Evolutionary conservation across 495 filamentous ascomycete species (phyloP).

Genomic region (Tuber borchii): DNA sequence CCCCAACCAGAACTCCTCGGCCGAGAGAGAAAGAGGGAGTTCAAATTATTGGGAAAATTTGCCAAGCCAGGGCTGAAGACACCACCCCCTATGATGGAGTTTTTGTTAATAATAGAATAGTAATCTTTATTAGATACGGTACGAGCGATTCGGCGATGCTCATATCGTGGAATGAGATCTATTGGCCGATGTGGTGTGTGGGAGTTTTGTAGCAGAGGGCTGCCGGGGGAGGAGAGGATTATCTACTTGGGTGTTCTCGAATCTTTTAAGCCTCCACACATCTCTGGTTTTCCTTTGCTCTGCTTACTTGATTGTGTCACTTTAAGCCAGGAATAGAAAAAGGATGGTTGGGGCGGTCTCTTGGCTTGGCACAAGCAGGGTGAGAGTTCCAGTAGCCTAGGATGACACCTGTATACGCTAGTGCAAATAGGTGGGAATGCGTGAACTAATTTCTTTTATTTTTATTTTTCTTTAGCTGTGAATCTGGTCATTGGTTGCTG

Average conservation of each 20-base stretch:
- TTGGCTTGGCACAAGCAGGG: neutral
- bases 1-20: neutral
- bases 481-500: neutral
- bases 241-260: neutral
- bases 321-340: neutral
- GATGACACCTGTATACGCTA: neutral
- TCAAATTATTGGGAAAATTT: neutral
- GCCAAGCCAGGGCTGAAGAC: neutral
- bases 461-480: neutral
- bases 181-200: neutral
- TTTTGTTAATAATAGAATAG: conserved; percentile 4
- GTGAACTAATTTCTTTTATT: neutral
- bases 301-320: neutral
- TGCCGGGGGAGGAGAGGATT: neutral
- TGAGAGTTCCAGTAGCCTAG: neutral
- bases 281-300: neutral
- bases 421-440: neutral
- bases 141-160: neutral
- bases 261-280: neutral
- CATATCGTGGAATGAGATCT: neutral
- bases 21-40: neutral
- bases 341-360: neutral
- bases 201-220: neutral
- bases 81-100: neutral
- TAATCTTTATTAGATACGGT: neutral